Conservation (phyloP, 129 eudicot genomes). For the Pseudognaphalium luteoalbum region DNA sequence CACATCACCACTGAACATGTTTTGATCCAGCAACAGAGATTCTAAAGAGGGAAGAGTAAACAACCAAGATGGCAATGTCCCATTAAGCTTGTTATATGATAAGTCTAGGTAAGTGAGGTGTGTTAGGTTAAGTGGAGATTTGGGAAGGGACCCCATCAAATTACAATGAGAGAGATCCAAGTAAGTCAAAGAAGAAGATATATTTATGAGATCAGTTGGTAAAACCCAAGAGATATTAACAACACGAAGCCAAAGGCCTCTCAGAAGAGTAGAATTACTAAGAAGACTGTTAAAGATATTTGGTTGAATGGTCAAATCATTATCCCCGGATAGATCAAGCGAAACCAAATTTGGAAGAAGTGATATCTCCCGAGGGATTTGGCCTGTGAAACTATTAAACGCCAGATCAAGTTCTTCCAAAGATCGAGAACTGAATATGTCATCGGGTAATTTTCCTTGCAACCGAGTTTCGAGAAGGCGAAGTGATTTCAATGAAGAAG, state of each 20-base stretch:
- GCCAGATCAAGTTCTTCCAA: constrained; percentile 9
- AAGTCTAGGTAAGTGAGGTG: constrained; percentile 4
- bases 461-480: constrained; percentile 21
- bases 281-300: background rate
- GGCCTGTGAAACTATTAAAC: background rate
- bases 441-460: constrained; percentile 30
- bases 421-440: constrained; percentile 26
- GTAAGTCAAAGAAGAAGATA: background rate
- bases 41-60: constrained; percentile 2
- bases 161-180: background rate
- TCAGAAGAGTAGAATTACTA: constrained; percentile 3
- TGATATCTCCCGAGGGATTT: background rate
- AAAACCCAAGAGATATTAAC: constrained; percentile 7
- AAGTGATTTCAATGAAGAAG: constrained; percentile 9
- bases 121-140: constrained; percentile 18
- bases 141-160: constrained; percentile 19
- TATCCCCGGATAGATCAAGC: background rate
- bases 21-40: background rate
- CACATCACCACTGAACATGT: constrained; percentile 27
- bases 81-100: constrained; percentile 1
- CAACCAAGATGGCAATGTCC: constrained; percentile 10
- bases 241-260: background rate
- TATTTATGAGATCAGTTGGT: no score
- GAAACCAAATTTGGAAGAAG: constrained; percentile 9
- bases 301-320: background rate